Percentiles rank a stretch among this genome's conserved stretches.
phyloP scores from a whole-genome alignment of 805 yeast species.

The Wickerhamiella qilinensis region DNA sequence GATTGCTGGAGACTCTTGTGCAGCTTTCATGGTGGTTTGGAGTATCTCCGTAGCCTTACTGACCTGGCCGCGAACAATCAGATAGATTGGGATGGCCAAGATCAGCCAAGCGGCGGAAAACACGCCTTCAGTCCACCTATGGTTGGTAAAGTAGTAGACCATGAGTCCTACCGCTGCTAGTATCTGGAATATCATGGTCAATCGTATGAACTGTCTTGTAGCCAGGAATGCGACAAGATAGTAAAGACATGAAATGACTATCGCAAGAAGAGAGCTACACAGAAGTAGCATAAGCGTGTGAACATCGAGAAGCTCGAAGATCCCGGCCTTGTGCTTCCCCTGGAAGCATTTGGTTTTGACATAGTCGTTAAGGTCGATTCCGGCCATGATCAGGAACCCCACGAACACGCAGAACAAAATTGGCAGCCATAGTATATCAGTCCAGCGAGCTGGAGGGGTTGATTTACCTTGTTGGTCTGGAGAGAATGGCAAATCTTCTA shows the following conservation, averaged over 20 bases:
- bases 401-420: conserved; percentile 28
- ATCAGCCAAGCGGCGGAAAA: conserved; percentile 53
- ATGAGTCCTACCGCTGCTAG: conserved; percentile 59
- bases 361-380: conserved; percentile 50
- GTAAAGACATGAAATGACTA: conserved; percentile 41
- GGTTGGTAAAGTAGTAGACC: conserved; percentile 49
- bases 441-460: conserved; percentile 5
- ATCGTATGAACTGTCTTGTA: conserved; percentile 50
- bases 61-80: conserved; percentile 53
- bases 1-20: conserved; percentile 56
- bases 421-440: conserved; percentile 11
- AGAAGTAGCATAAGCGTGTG: conserved; percentile 61
- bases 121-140: conserved; percentile 67
- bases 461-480: no score
- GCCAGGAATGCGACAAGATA: conserved; percentile 44
- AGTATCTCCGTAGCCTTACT: conserved; percentile 61
- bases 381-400: conserved; percentile 60
- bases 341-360: conserved; percentile 34
- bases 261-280: conserved; percentile 41
- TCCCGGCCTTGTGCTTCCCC: conserved; percentile 47
- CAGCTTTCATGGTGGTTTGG: conserved; percentile 59
- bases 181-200: conserved; percentile 53
- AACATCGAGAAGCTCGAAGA: conserved; percentile 40
- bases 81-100: conserved; percentile 52
- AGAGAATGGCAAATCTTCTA: no score